Base-by-base conservation (phyloP, 2,329 filamentous ascomycete genomes). In the Fusarium hostae region DNA sequence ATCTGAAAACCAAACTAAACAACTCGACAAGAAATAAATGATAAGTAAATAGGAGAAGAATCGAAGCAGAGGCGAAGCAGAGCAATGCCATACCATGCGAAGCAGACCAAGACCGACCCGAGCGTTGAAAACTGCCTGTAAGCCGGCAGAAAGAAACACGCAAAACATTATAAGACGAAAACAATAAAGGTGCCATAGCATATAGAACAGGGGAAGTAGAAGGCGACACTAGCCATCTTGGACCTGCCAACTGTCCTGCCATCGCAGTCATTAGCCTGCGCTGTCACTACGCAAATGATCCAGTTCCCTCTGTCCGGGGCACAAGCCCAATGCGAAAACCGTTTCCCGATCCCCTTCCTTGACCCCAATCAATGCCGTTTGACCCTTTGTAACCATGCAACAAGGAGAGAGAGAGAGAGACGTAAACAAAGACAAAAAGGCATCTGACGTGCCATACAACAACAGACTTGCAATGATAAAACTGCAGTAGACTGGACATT, bases 201-300 rank as follows among this genome's bases (percentile, higher is more conserved):
- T 79, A 78, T 70, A 69, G 73, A 85, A 78, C 74, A 76, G 74
- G 75, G 65, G 73, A 80, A 85, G 82, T 84, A 80, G 79, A 82
- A 80, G 81, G 68, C 68, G 63, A 79, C 73, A 78, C 80, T 78
- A 82, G 81, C 80, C 81, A 76, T 82, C 76, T 83, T 86, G 85
- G 84, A 83, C 85, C 85, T 86, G 85, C 85, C 85, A 86, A 84
- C 76, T 75, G 72, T 78, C 72, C 79, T 78, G 78, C 78, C 74
- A 75, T 76, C 77, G 81, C 82, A 84, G 82, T 81, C 82, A 84
- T 84, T 82, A 84, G 82, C 81, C 80, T 79, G 81, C 81, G 79
- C 75, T 78, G 68, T 74, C 76, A 72, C 73, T 67, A 63, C 76
- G 71, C 75, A 76, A 68, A 68, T 56, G 76, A 76, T 78, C 78